Base-by-base conservation (phyloP, 345 rosid genomes). In the Eucalyptus brandiana region DNA sequence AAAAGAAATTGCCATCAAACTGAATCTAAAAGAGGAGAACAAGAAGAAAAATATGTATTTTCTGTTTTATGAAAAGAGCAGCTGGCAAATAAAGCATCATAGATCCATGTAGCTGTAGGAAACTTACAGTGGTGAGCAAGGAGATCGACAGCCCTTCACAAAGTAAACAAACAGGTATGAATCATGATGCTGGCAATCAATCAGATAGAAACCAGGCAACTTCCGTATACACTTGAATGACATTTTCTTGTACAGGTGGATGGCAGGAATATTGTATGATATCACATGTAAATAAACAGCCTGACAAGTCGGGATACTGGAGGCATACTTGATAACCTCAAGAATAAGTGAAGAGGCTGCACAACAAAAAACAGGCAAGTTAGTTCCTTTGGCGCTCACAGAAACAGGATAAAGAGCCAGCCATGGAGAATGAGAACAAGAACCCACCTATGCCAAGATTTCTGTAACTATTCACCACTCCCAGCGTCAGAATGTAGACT, bases 251-350 rank as follows among this genome's bases (percentile, higher is more conserved):
- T 98, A 98, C 90, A 98, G 88, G 91, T 92, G 92, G 88, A 98
- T 97, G 86, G 99, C 99, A 19, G 99, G 94, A 91, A 92, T 94
- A 91, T 97, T 98, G 93, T 97, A 96, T 81, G 99, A 96, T 89
- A 96, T 96, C 88, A 98, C 99, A 87, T 98, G 99, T 96, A 98
- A 93, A 93, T 98, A 98, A 88, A 95, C 96, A 87, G 98, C 98
- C 88, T 94, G 94, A 86, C 99, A 96, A 45, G 93, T 91, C 32
- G 94, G 93, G 72, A 96, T 93, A 86, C 89, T 94, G 45, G 94
- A 92, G 88, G 98, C 95, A 89, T 98, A 96, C 91, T 96, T 95
- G 87, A 96, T 92, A 89, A 98, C 97, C 93, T 94, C 95, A n/a
- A 91, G 91, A 87, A 98, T 95, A 89, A 98, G 97, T 24, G 95